phyloP scores from a whole-genome alignment of 2,329 filamentous ascomycete species.

The Fusarium chaquense region DNA sequence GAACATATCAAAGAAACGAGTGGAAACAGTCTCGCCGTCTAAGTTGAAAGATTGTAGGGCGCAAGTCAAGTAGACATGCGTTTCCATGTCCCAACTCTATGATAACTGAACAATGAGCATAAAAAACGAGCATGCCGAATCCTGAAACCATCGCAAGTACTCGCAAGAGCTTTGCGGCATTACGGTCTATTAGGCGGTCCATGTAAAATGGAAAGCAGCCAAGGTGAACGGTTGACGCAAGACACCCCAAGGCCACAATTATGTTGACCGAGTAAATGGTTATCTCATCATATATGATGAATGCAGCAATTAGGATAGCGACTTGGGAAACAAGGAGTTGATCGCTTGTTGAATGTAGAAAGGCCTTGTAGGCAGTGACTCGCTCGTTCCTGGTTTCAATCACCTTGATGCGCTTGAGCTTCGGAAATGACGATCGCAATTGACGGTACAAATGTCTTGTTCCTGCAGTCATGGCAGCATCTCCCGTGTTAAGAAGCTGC shows the following conservation, averaged over 20 bases:
- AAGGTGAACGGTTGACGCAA: neutral
- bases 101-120: neutral
- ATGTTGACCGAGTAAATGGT: conserved; percentile 13
- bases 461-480: neutral
- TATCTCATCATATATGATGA: neutral
- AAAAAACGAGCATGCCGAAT: neutral
- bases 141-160: neutral
- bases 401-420: neutral
- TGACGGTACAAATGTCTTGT: accelerated
- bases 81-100: neutral
- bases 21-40: neutral
- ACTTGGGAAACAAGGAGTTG: conserved; percentile 1
- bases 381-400: neutral
- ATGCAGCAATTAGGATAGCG: neutral
- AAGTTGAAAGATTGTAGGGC: neutral
- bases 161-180: neutral
- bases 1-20: neutral
- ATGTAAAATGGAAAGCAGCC: neutral
- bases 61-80: neutral
- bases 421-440: neutral
- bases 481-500: neutral
- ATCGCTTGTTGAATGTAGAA: conserved; percentile 1
- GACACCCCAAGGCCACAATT: neutral
- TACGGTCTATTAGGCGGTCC: neutral
- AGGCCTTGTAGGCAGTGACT: neutral